Base-by-base conservation (phyloP, 2,329 filamentous ascomycete species). In the Cucurbitaria berberidis region DNA sequence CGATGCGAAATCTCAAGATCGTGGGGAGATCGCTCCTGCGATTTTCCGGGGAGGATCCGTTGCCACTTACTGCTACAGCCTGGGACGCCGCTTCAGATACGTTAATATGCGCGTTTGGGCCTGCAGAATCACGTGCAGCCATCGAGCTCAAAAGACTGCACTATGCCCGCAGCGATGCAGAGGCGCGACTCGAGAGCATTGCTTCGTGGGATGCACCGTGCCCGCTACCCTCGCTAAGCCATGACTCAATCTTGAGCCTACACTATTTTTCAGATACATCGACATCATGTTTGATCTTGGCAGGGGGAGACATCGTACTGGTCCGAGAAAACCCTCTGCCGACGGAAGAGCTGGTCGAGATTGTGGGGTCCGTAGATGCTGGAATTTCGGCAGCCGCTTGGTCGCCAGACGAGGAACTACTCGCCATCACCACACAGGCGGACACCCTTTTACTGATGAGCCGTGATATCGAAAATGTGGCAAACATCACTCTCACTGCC, bases 331-430 rank as follows among this genome's bases (percentile, higher is more conserved):
- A 88, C 35, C 82, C 86, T 38, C 72, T 82, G 27, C 78, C 81
- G 5, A 86, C 83, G 54, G 86, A 90, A 72, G 89, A 92, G 32
- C 87, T 90, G 64, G 92, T 99, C 64, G 95, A 98, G 75, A 98
- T 99, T 64, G 86, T 98, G 59, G 95, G 95, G 39, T 96, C 92
- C 29, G 90, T 99, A 32, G 92, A 97, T 76, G 89, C 89, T 53
- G 95, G 93, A 21, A 96, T 99, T 64, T 85, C 87, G 21, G 91
- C 92, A 15, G 93, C 93, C 15, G 84, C 86, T 62, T 99, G 95
- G 95, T 96, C 93, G 34, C 93, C 93, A 2, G 95, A 99, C 69
- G 93, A 97, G 70, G 93, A 98, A 73, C 81, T 98, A 16, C 80
- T 99, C 39, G 86, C 89, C 49, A 86, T 99, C 57, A 86, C 89